phyloP scores from a whole-genome alignment of 2,329 filamentous ascomycete genomes.

The Aspergillus sp. region DNA sequence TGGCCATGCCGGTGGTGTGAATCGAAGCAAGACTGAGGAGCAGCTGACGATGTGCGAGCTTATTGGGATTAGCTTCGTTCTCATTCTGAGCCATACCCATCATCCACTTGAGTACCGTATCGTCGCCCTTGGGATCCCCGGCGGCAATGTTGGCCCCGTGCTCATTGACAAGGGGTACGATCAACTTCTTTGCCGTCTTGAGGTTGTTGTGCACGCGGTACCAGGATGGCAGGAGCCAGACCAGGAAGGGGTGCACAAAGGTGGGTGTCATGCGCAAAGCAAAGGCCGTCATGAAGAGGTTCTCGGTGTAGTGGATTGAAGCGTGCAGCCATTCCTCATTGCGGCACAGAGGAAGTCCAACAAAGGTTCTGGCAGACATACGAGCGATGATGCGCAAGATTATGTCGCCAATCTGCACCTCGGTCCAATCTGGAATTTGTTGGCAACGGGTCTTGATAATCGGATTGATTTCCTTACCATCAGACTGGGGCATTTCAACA shows the following conservation, averaged over 20 bases:
- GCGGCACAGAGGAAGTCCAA: conserved; percentile 7
- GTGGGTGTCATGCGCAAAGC: conserved; percentile 1
- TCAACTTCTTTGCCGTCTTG: not conserved
- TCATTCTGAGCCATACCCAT: conserved; percentile 16
- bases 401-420: not conserved
- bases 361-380: conserved; percentile 6
- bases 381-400: conserved; percentile 4
- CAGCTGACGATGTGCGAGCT: conserved; percentile 9
- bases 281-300: conserved; percentile 3
- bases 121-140: conserved; percentile 19
- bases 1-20: conserved; percentile 9
- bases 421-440: not conserved
- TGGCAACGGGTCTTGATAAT: not conserved
- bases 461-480: not conserved
- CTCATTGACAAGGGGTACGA: conserved; percentile 4
- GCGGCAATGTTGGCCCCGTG: not conserved
- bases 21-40: conserved; percentile 7
- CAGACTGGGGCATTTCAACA: conserved; percentile 7
- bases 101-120: conserved; percentile 31
- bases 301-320: conserved; percentile 7
- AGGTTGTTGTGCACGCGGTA: not conserved
- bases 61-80: conserved; percentile 4
- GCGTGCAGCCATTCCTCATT: conserved; percentile 8
- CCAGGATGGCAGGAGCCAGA: not conserved
- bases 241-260: conserved; percentile 2